Evolutionary conservation across 148 eudicot genomes (phyloP).

Genomic region (Beta vulgaris): DNA sequence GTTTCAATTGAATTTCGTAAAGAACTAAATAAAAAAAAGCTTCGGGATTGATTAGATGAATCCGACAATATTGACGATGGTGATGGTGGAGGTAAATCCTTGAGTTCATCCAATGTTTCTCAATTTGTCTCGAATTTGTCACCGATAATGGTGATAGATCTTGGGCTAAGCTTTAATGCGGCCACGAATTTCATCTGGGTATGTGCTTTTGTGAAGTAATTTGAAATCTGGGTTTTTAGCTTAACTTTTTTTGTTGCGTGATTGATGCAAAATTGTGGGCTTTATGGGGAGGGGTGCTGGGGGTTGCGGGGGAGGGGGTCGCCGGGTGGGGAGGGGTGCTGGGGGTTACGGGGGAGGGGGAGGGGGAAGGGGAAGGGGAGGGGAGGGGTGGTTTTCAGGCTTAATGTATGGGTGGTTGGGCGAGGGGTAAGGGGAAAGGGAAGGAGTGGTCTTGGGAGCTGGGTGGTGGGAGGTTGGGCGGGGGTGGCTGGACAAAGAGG

Average conservation of each 20-base stretch:
- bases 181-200: constrained; percentile 95
- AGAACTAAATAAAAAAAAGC: background rate
- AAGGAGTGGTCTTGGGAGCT: too few relatives aligned
- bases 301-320: too few relatives aligned
- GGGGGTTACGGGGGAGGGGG: too few relatives aligned
- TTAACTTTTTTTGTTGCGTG: background rate
- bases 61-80: constrained; percentile 45
- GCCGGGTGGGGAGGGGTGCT: too few relatives aligned
- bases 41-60: constrained; percentile 71
- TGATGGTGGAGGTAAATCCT: constrained; percentile 32
- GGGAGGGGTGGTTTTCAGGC: too few relatives aligned
- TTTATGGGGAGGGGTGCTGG: too few relatives aligned
- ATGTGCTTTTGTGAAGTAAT: constrained; percentile 14
- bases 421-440: too few relatives aligned
- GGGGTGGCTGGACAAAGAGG: too few relatives aligned
- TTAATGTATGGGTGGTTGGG: too few relatives aligned
- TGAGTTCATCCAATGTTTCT: constrained; percentile 43
- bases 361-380: too few relatives aligned
- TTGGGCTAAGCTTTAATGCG: constrained; percentile 90
- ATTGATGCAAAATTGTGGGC: background rate
- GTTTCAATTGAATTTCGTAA: background rate
- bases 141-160: constrained; percentile 71
- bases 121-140: constrained; percentile 81
- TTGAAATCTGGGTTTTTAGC: constrained; percentile 6
- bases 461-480: too few relatives aligned